Conservation (phyloP, 345 rosid species). For the Corymbia maculata region DNA sequence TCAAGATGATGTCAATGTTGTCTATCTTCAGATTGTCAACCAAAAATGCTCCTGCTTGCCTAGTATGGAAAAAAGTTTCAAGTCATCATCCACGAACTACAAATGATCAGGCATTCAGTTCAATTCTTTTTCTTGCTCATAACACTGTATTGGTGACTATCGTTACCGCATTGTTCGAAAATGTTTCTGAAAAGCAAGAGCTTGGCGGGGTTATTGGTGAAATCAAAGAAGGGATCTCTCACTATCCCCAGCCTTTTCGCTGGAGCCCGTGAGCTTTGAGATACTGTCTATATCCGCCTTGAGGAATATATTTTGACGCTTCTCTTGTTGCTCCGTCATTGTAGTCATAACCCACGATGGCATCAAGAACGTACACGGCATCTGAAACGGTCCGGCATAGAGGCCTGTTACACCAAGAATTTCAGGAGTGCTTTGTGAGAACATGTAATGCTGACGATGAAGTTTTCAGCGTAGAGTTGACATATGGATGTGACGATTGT, state of each 20-base stretch:
- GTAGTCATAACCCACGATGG: slow-evolving; percentile 39
- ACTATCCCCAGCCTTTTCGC: slow-evolving; percentile 51
- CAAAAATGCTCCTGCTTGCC: slow-evolving; percentile 42
- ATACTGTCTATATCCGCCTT: slow-evolving; percentile 40
- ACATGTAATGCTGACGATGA: background rate
- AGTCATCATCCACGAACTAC: background rate
- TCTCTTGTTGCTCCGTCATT: slow-evolving; percentile 27
- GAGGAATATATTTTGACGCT: slow-evolving; percentile 33
- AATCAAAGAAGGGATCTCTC: slow-evolving; percentile 28
- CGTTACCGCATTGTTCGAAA: slow-evolving; percentile 36
- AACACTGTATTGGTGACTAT: background rate
- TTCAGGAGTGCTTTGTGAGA: background rate
- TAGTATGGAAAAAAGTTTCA: background rate
- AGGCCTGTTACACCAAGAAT: slow-evolving; percentile 20
- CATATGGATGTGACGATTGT: background rate
- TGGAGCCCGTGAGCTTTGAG: slow-evolving; percentile 33
- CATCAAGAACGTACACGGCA: slow-evolving; percentile 54
- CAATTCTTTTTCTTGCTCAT: background rate
- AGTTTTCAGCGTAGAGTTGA: background rate
- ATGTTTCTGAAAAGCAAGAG: slow-evolving; percentile 25
- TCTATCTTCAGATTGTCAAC: slow-evolving; percentile 33
- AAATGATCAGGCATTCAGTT: background rate
- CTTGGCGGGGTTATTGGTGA: background rate
- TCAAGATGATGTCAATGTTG: slow-evolving; percentile 20
- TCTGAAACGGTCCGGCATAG: slow-evolving; percentile 54